Percentiles rank a stretch among this genome's conserved stretches.
These are phyloP conservation scores for Artemisia tridentata DNA, from an alignment of 129 eudicot species.

Conservation along the genomic window DNA sequence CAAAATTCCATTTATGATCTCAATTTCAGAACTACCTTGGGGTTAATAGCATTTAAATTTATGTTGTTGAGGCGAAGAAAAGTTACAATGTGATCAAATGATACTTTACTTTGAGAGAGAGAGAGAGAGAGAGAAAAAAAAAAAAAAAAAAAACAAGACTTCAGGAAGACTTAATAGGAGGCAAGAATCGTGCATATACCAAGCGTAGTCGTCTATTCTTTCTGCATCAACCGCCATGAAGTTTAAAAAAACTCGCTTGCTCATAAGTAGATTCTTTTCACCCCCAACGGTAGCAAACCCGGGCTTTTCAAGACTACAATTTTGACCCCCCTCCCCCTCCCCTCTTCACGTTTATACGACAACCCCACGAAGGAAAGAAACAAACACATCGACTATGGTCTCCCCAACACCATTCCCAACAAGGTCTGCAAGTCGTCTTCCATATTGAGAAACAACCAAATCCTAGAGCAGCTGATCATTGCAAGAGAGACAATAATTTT, in stretches of 20 bases:
- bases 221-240: slow-evolving; percentile 92
- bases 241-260: slow-evolving; percentile 37
- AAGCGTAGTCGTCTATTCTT: slow-evolving; percentile 41
- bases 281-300: slow-evolving; percentile 27
- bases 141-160: slow-evolving; percentile 3
- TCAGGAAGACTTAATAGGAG: slow-evolving; percentile 61
- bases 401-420: slow-evolving; percentile 18
- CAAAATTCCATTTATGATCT: slow-evolving; percentile 28
- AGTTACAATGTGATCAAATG: too few relatives aligned
- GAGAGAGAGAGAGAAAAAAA: too few relatives aligned
- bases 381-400: background rate
- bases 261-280: background rate
- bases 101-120: too few relatives aligned
- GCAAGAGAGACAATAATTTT: too few relatives aligned
- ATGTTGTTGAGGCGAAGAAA: too few relatives aligned
- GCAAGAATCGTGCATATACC: slow-evolving; percentile 86
- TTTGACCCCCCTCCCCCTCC: slow-evolving; percentile 18
- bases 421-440: slow-evolving; percentile 44
- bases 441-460: slow-evolving; percentile 33
- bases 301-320: slow-evolving; percentile 54
- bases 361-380: slow-evolving; percentile 55
- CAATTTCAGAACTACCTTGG: too few relatives aligned
- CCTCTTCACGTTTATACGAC: slow-evolving; percentile 30
- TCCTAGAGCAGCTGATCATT: too few relatives aligned
- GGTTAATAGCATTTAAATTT: too few relatives aligned